Conservation (phyloP, 208 protist genomes). For the Crithidia expoeki region DNA sequence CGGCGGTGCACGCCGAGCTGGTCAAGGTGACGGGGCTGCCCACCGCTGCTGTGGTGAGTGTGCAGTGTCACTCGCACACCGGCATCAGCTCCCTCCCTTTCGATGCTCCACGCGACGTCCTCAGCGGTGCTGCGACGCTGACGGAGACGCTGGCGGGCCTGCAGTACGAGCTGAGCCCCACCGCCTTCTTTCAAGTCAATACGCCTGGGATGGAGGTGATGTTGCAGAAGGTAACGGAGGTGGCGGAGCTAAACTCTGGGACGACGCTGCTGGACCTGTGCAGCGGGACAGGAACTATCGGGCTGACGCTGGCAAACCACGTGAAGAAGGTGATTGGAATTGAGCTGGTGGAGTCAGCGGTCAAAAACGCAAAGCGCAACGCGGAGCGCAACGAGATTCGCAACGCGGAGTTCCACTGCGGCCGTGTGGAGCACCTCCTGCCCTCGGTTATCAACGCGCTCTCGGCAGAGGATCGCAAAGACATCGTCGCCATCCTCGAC, state of each 20-base stretch:
- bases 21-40: constrained; percentile 24
- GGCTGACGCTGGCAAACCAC: constrained; percentile 76
- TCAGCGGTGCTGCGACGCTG: constrained; percentile 69
- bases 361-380: constrained; percentile 90
- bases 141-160: constrained; percentile 75
- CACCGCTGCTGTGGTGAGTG: constrained; percentile 56
- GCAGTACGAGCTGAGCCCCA: constrained; percentile 91
- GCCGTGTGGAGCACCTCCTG: constrained; percentile 92
- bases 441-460: constrained; percentile 61
- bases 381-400: constrained; percentile 81
- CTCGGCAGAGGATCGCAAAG: constrained; percentile 40
- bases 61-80: constrained; percentile 82
- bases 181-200: constrained; percentile 97
- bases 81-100: constrained; percentile 62
- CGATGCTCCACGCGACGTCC: constrained; percentile 64
- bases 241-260: constrained; percentile 52
- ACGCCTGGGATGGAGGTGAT: constrained; percentile 88
- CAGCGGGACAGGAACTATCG: constrained; percentile 96
- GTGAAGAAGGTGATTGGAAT: constrained; percentile 94
- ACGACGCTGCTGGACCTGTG: constrained; percentile 95
- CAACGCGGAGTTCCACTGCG: constrained; percentile 91
- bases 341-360: constrained; percentile 88
- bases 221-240: constrained; percentile 70
- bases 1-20: constrained; percentile 33
- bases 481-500: constrained; percentile 91